A percentile compares a stretch with the other conserved stretches of the same genome.
Evolutionary conservation across 768 basidiomycete genomes (phyloP).

Genomic region (Lentinula lateritia): DNA sequence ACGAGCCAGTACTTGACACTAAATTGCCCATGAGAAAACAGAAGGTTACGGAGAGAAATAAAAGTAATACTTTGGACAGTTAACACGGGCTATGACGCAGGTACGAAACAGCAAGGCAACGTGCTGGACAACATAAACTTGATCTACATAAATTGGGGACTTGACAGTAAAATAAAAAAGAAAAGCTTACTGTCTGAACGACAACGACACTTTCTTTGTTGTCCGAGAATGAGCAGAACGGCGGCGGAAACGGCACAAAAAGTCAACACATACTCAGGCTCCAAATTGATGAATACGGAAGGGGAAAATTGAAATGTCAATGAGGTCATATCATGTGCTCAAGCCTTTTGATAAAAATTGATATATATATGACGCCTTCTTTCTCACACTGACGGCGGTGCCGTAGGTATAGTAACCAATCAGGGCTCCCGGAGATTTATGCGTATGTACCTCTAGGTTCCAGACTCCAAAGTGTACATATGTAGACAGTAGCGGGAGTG

Average conservation of each 20-base stretch:
- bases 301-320: not conserved
- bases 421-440: not conserved
- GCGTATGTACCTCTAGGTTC: too few species aligned
- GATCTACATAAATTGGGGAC: not conserved
- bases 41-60: slow-evolving; percentile 1
- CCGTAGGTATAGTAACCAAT: not conserved
- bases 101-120: not conserved
- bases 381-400: not conserved
- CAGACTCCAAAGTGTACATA: too few species aligned
- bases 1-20: slow-evolving; percentile 9
- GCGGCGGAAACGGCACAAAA: not conserved
- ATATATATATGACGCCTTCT: not conserved
- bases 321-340: not conserved
- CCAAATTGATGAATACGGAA: not conserved
- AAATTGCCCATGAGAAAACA: slow-evolving; percentile 13
- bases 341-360: not conserved
- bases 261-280: not conserved
- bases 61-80: slow-evolving; percentile 11
- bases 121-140: slow-evolving; percentile 12
- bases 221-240: not conserved
- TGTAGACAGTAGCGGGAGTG: not conserved
- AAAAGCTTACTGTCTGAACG: not conserved
- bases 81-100: slow-evolving; percentile 14
- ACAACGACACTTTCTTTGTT: not conserved
- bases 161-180: not conserved